Percentiles rank a stretch among this genome's conserved stretches.
phyloP scores from a whole-genome alignment of 495 filamentous ascomycete genomes.

The Hyaloscypha bicolor region DNA sequence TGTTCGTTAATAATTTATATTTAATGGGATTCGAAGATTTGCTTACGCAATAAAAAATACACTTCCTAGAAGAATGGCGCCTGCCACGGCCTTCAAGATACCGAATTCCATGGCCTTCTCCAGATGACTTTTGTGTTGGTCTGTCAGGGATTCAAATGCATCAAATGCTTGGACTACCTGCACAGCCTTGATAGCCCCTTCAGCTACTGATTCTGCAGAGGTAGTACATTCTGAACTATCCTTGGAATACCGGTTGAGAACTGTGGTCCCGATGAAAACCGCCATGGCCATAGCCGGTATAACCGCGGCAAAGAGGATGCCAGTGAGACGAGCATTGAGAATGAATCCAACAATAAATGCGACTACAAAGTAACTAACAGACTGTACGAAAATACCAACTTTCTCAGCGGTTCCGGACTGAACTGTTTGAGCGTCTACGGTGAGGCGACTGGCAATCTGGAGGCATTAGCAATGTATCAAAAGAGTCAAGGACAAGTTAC shows the following conservation, averaged over 20 bases:
- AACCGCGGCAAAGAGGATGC: constrained; percentile 65
- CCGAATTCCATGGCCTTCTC: constrained; percentile 47
- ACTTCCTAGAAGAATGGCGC: constrained; percentile 64
- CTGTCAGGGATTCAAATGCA: constrained; percentile 42
- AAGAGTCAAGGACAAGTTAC: constrained; percentile 49
- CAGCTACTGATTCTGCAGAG: constrained; percentile 48
- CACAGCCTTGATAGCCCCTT: constrained; percentile 51
- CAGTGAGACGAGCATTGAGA: constrained; percentile 58
- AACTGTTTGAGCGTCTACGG: constrained; percentile 56
- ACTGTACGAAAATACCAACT: constrained; percentile 61
- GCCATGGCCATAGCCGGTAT: constrained; percentile 57
- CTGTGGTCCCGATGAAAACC: constrained; percentile 49
- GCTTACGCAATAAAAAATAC: constrained; percentile 64
- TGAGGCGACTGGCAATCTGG: constrained; percentile 64
- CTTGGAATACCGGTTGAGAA: constrained; percentile 60
- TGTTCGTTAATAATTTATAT: not conserved
- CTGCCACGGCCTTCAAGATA: constrained; percentile 58
- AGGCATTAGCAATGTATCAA: constrained; percentile 43
- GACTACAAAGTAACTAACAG: constrained; percentile 62
- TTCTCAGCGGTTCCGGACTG: constrained; percentile 64
- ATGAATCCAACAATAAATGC: constrained; percentile 67
- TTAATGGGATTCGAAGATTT: constrained; percentile 13
- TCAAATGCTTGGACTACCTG: constrained; percentile 57
- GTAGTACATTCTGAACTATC: constrained; percentile 53
- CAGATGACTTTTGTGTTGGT: constrained; percentile 51